Base-by-base conservation (phyloP, 805 yeast genomes). In the Metschnikowia corniflorae region DNA sequence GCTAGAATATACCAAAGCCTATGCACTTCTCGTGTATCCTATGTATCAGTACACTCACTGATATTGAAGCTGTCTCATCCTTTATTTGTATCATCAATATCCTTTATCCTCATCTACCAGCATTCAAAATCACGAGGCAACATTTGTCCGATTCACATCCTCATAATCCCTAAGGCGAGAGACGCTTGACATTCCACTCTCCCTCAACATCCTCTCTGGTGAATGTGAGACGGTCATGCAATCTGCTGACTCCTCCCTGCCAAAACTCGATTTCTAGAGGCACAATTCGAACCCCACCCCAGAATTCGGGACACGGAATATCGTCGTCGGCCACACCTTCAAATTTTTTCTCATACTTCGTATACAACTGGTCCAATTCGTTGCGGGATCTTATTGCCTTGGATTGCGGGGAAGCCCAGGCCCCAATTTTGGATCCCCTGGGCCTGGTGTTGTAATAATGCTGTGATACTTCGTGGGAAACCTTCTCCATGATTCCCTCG, bases 381-480 rank as follows among this genome's bases (percentile, higher is more conserved):
- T 75, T 75, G 45, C 96, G 70, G 28, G 67, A 59, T 10, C 56
- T 51, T 24, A 89, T 69, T 3, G 68, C 71, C 36, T 74, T 70
- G 22, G 89, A 78, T 68, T 93, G 98, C 4, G 95, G 94, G 19
- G 94, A 82, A 0, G 97, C 84, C 95, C 96, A 89, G 0, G 98
- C 98, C 20, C 98, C 97, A 43, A 93, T 79, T 55, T 84, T 80
- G 20, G 95, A 84, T 6, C 94, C 97, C 40, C 95, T 71, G 25
- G 98, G 98, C 55, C 98, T 75, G 0, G 95, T 82, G 34, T 76
- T 73, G 62, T 78, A 93, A 62, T 93, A 93, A 32, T 81, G 70
- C 49, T 82, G 78, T 5, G 86, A 76, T 20, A 83, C 86, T 50
- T 84, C 89, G 40, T 80, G 69, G 18, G 78, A 68, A 28, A 89